These are phyloP conservation scores for Penicillium soppii DNA, from an alignment of 495 filamentous ascomycete species.

Conservation along the genomic window DNA sequence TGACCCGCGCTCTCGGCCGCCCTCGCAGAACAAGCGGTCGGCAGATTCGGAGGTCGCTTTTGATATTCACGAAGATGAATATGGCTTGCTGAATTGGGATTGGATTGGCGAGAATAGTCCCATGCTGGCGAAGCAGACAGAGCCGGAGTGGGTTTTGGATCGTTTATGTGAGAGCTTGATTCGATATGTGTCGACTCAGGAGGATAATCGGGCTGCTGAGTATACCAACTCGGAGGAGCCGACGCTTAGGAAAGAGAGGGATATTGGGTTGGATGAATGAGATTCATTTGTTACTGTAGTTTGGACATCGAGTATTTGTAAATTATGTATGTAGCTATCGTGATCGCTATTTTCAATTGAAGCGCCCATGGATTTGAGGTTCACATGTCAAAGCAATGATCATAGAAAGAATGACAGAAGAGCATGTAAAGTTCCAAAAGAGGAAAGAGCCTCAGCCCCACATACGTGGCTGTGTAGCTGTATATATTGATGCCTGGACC, in stretches of 20 bases:
- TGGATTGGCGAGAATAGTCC: slow-evolving; percentile 67
- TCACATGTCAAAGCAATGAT: no score
- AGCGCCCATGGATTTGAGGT: no score
- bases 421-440: no score
- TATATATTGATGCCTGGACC: no score
- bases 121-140: slow-evolving; percentile 54
- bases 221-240: slow-evolving; percentile 18
- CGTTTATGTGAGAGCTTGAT: slow-evolving; percentile 59
- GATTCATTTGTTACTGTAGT: background rate
- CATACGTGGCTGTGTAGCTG: no score
- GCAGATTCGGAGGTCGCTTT: background rate
- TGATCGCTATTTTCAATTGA: no score
- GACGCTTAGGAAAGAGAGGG: slow-evolving; percentile 28
- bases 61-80: slow-evolving; percentile 50
- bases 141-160: slow-evolving; percentile 61
- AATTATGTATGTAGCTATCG: no score
- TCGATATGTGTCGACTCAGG: slow-evolving; percentile 48
- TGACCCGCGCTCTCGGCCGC: slow-evolving; percentile 24
- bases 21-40: background rate
- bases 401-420: no score
- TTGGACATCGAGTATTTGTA: no score
- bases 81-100: slow-evolving; percentile 62
- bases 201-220: slow-evolving; percentile 9
- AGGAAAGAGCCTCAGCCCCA: no score
- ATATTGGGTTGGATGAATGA: slow-evolving; percentile 26